These are phyloP conservation scores for Wickerhamiella parazyma DNA, from an alignment of 805 yeast species.

Conservation along the genomic window DNA sequence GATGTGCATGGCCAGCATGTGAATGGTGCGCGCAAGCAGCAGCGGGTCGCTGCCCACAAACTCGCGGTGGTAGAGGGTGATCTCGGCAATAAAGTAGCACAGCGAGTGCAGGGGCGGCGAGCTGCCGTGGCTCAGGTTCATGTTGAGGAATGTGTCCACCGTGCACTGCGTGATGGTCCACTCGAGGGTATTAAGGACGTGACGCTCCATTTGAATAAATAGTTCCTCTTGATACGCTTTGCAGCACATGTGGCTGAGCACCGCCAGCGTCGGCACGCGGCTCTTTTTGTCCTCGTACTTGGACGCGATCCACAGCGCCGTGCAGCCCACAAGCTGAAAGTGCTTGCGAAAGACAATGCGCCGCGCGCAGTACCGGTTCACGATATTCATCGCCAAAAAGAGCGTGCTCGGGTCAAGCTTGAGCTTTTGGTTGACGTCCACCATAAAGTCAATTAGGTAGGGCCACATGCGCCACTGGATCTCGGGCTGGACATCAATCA, in stretches of 20 bases:
- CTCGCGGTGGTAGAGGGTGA: conserved; percentile 25
- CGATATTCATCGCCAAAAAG: conserved; percentile 55
- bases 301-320: conserved; percentile 82
- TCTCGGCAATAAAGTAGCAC: conserved; percentile 26
- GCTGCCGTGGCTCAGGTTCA: conserved; percentile 18
- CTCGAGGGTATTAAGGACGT: conserved; percentile 50
- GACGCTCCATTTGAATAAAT: conserved; percentile 62
- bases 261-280: conserved; percentile 57
- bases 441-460: conserved; percentile 58
- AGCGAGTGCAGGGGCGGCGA: conserved; percentile 21
- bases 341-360: conserved; percentile 73
- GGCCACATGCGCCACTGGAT: conserved; percentile 56
- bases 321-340: conserved; percentile 77
- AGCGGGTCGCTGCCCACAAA: conserved; percentile 24
- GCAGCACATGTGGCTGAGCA: conserved; percentile 57
- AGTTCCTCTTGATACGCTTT: conserved; percentile 43
- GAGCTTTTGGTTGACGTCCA: conserved; percentile 46
- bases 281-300: conserved; percentile 64
- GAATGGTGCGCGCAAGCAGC: conserved; percentile 24
- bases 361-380: conserved; percentile 81
- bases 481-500: conserved; percentile 79
- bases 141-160: conserved; percentile 30
- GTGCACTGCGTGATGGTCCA: conserved; percentile 57
- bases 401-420: conserved; percentile 56
- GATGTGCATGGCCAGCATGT: conserved; percentile 22